phyloP scores from a whole-genome alignment of 768 basidiomycete genomes.

The Guyanaporus albipodus region DNA sequence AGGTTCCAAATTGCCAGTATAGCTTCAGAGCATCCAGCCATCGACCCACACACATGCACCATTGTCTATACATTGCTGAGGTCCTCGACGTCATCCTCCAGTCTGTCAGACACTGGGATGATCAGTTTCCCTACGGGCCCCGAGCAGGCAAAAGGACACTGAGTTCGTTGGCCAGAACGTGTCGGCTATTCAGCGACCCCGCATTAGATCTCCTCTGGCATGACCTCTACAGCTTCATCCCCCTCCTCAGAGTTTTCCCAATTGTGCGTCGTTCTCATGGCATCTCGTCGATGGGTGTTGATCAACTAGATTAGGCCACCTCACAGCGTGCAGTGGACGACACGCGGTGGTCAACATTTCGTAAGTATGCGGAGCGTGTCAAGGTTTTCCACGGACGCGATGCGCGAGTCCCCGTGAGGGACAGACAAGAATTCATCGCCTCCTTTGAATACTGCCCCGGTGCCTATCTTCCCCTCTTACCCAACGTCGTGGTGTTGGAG shows the following conservation, averaged over 20 bases:
- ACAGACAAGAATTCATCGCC: conserved; percentile 4
- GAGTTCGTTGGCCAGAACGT: conserved; percentile 10
- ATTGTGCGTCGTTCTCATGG: not conserved
- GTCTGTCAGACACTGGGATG: not conserved
- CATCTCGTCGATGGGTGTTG: not conserved
- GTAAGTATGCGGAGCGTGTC: conserved; percentile 22
- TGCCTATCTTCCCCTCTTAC: conserved; percentile 18
- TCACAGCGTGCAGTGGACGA: conserved; percentile 6
- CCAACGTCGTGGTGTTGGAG: conserved; percentile 15
- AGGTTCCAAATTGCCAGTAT: not conserved
- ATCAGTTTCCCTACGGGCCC: not conserved
- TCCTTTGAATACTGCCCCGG: conserved; percentile 9
- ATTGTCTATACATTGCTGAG: conserved; percentile 11
- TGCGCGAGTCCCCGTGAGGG: not conserved
- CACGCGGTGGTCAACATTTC: conserved; percentile 15
- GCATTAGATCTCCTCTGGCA: conserved; percentile 14
- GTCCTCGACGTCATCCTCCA: conserved; percentile 8
- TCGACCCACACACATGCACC: conserved; percentile 37
- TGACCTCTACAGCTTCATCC: conserved; percentile 8
- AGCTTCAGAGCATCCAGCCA: too few relatives aligned
- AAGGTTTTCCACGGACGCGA: conserved; percentile 9
- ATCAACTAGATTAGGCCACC: not conserved
- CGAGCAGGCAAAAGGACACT: conserved; percentile 4
- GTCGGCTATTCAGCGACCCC: conserved; percentile 11
- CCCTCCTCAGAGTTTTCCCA: conserved; percentile 8